A percentile compares a stretch with the other conserved stretches of the same genome.
Evolutionary conservation across 768 basidiomycete species (phyloP).

Genomic region (Auricularia sp.): DNA sequence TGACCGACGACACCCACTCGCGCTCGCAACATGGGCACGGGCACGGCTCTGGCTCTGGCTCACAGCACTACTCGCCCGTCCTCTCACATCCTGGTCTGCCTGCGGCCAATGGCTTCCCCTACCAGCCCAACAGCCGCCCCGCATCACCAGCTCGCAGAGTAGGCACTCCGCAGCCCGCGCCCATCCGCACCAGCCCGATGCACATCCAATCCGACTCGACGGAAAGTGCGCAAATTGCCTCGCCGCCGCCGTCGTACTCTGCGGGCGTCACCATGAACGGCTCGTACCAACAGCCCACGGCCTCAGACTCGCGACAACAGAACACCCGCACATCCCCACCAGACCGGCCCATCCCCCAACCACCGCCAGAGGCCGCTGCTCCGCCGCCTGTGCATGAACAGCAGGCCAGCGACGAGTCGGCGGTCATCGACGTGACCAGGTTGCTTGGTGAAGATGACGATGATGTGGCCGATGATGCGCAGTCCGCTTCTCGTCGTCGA

Average conservation of each 20-base stretch:
- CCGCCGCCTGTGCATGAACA: not conserved
- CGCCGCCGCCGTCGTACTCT: not conserved
- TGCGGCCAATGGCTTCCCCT: not conserved
- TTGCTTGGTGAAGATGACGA: not conserved
- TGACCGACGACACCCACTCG: not conserved
- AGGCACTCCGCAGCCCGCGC: not conserved
- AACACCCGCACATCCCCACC: not conserved
- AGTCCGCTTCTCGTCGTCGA: not conserved
- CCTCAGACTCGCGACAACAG: not conserved
- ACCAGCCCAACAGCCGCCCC: not conserved
- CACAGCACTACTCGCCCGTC: not conserved
- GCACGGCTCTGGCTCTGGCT: not conserved
- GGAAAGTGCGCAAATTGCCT: not conserved
- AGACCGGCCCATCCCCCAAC: not conserved
- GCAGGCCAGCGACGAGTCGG: not conserved
- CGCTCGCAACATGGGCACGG: not conserved
- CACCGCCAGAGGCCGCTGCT: not conserved
- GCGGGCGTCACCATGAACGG: no score
- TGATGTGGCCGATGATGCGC: not conserved
- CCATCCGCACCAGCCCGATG: not conserved
- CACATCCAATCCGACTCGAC: not conserved
- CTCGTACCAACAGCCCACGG: no score
- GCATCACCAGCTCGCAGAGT: not conserved
- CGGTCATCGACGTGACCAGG: not conserved
- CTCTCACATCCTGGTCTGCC: not conserved